Evolutionary conservation across 2,329 filamentous ascomycete species (phyloP).

Genomic region (Cordyceps tenuipes): DNA sequence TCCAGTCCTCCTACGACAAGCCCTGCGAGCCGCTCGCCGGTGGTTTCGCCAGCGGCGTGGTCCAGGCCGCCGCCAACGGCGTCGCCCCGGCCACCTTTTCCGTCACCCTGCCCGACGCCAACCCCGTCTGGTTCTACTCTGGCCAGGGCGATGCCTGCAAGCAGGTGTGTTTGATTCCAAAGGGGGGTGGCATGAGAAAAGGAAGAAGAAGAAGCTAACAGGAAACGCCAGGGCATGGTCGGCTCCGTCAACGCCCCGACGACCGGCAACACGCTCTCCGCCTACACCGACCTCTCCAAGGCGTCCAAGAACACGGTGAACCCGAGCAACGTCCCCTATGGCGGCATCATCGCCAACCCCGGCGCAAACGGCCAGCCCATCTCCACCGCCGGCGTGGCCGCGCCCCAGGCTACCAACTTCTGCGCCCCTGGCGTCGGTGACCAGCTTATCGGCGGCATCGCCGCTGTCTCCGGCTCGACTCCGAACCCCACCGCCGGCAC

Average conservation of each 20-base stretch:
- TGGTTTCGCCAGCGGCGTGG: constrained; percentile 40
- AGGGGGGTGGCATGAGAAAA: no score
- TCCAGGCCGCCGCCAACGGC: constrained; percentile 27
- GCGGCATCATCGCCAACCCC: neutral
- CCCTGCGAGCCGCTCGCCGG: constrained; percentile 33
- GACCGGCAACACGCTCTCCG: constrained; percentile 3
- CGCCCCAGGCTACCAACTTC: no score
- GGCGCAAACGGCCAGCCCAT: no score
- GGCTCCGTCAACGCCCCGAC: constrained; percentile 7
- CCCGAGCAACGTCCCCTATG: neutral
- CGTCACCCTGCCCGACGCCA: constrained; percentile 32
- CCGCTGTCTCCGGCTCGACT: neutral
- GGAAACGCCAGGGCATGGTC: constrained; percentile 5
- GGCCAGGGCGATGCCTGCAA: constrained; percentile 39
- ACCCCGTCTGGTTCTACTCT: constrained; percentile 38
- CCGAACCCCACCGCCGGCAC: neutral
- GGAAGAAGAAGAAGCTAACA: neutral
- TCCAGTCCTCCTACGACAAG: constrained; percentile 32
- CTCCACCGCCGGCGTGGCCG: no score
- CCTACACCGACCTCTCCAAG: neutral
- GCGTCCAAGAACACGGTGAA: neutral
- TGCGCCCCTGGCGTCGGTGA: no score
- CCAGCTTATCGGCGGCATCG: no score
- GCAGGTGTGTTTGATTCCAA: constrained; percentile 39
- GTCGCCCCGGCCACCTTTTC: constrained; percentile 36